Base-by-base conservation (phyloP, 2,329 filamentous ascomycete genomes). In the Fusarium sp. region DNA sequence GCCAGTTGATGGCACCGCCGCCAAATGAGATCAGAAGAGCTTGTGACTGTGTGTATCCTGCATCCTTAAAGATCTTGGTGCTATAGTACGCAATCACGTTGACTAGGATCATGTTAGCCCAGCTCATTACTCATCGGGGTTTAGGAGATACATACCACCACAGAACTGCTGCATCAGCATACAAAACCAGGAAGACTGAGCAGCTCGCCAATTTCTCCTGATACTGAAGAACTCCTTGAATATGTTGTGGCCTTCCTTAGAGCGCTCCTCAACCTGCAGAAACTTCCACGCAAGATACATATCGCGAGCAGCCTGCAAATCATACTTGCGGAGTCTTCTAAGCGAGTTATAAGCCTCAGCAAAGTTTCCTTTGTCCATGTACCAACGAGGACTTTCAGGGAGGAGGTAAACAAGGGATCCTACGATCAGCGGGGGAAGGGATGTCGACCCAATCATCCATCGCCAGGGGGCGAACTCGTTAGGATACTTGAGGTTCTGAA, bases 381-480 rank as follows among this genome's bases (percentile, higher is more conserved):
- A 91, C 85, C 30, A 89, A 84, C 25, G 90, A 81, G 38, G 79
- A 72, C 77, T 90, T 76, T 92, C 90, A 2, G 90, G 90, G 74
- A 91, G 92, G 54, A 89, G 81, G 79, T 88, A 94, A 68, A 93
- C 90, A 60, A 88, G 82, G 32, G 87, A 69, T n/a, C 88, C 63
- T 2, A 90, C 85, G 17, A 90, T 86, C n/a, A 93, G 78, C 6
- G 86, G 85, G 0, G 86, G 84, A 22, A 82, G 64, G 25, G 90
- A 89, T 6, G 90, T 89, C 11, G 89, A 90, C 6, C 88, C 89
- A 14, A 92, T 81, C 81, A 91, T 90, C 56, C 91, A 83, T 45
- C 90, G 85, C 90, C 90, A 92, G 85, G 81, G 80, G 4, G 78
- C 70, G 54, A 80, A 40, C 57, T 63, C 22, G 25, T 88, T 84